Conservation (phyloP, 768 basidiomycete genomes). For the Rubroboletus pulcherrimus region DNA sequence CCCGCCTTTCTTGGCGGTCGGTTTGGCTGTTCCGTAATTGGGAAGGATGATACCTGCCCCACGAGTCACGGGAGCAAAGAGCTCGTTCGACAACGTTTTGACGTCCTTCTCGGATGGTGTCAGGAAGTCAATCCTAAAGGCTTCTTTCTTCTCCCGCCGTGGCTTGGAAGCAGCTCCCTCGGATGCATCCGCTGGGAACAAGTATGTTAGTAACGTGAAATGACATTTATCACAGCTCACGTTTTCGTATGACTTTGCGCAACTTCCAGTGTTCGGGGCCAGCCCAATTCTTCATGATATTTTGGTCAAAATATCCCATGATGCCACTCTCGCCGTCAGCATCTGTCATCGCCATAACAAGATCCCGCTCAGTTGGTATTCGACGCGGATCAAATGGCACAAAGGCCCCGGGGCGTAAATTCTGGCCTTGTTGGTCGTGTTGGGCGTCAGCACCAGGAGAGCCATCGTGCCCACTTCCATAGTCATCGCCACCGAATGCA, state of each 20-base stretch:
- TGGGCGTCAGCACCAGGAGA: constrained; percentile 44
- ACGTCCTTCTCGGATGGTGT: constrained; percentile 55
- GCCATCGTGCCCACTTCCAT: constrained; percentile 36
- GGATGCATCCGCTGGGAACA: constrained; percentile 41
- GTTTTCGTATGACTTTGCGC: constrained; percentile 70
- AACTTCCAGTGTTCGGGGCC: constrained; percentile 99
- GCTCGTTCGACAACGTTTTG: constrained; percentile 60
- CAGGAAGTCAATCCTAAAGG: constrained; percentile 79
- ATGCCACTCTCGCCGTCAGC: constrained; percentile 54
- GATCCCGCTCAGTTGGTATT: constrained; percentile 70
- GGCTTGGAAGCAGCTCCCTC: constrained; percentile 50
- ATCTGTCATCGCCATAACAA: constrained; percentile 83
- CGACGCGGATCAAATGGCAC: constrained; percentile 84
- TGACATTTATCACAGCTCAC: constrained; percentile 41
- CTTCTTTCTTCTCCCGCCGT: constrained; percentile 73
- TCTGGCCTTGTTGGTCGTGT: constrained; percentile 38
- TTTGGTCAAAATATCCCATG: constrained; percentile 89
- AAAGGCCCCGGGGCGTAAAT: constrained; percentile 43
- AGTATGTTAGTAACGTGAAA: not conserved
- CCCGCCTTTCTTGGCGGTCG: constrained; percentile 31
- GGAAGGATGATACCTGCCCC: constrained; percentile 68
- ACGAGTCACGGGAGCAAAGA: constrained; percentile 76
- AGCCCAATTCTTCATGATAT: constrained; percentile 91
- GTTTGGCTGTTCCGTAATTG: constrained; percentile 38
- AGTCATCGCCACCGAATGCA: constrained; percentile 43